These are phyloP conservation scores for Phytopythium vexans DNA, from an alignment of 352 stramenopile genomes.

Conservation along the genomic window DNA sequence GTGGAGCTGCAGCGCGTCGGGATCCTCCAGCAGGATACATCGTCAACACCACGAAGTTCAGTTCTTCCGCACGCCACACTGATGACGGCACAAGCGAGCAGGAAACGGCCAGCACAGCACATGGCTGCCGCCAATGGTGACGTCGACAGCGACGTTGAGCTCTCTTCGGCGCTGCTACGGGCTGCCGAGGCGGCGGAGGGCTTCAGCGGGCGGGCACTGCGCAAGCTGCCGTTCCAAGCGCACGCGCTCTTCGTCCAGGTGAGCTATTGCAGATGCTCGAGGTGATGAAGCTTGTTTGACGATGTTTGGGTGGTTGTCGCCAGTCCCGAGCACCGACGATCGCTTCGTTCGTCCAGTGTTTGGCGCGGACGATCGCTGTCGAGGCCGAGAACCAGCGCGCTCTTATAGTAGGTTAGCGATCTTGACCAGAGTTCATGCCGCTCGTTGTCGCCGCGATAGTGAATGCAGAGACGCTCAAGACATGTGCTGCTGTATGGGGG, in stretches of 20 bases:
- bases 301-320: too few species aligned
- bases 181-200: conserved; percentile 51
- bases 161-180: conserved; percentile 32
- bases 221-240: conserved; percentile 85
- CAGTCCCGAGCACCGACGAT: too few species aligned
- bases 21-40: conserved; percentile 35
- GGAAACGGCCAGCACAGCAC: conserved; percentile 17
- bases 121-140: not conserved
- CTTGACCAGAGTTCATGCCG: too few species aligned
- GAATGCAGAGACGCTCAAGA: too few species aligned
- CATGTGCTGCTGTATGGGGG: too few species aligned
- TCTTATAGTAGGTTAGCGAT: too few species aligned
- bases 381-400: too few species aligned
- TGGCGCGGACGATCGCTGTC: too few species aligned
- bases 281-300: not conserved
- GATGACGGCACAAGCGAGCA: conserved; percentile 15
- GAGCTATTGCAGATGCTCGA: not conserved
- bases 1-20: conserved; percentile 75
- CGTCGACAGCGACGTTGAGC: conserved; percentile 12
- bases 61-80: conserved; percentile 30
- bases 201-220: conserved; percentile 71
- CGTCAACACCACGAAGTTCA: not conserved
- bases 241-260: conserved; percentile 73
- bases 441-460: too few species aligned
- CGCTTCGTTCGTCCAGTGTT: too few species aligned